These are phyloP conservation scores for Saccharomyces hybrid DNA, from an alignment of 1,139 yeast species.

Conservation along the genomic window DNA sequence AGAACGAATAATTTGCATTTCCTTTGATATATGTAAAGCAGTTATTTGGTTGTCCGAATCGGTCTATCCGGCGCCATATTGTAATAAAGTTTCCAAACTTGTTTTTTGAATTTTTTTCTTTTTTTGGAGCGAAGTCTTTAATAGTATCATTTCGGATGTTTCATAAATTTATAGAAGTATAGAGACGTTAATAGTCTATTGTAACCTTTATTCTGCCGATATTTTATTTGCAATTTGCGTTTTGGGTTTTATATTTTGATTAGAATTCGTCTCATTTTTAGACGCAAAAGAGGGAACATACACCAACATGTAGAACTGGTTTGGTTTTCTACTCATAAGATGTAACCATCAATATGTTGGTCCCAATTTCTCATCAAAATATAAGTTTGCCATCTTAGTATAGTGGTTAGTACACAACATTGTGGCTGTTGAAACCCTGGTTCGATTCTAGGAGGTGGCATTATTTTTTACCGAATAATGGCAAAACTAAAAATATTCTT, in stretches of 20 bases:
- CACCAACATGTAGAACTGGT: not conserved
- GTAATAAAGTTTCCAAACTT: not conserved
- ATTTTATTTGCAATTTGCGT: not conserved
- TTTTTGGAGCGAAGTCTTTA: conserved; percentile 2
- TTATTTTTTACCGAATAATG: not conserved
- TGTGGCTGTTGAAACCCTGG: conserved; percentile 13
- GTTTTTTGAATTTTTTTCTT: not conserved
- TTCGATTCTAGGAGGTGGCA: conserved; percentile 8
- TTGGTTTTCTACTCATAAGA: not conserved
- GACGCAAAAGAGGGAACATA: not conserved
- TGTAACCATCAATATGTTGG: not conserved
- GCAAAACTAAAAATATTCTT: too few relatives aligned
- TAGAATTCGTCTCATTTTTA: not conserved
- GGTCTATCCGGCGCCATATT: not conserved
- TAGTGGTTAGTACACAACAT: conserved; percentile 41
- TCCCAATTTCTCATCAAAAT: not conserved
- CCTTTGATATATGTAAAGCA: not conserved
- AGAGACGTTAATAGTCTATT: not conserved
- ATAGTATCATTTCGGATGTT: conserved; percentile 3
- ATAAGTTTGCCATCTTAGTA: conserved; percentile 31
- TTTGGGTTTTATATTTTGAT: not conserved
- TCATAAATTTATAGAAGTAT: not conserved
- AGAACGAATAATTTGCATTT: not conserved
- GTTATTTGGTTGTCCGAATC: not conserved
- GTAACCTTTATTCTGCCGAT: not conserved